Percentiles rank a stretch among this genome's conserved stretches.
Evolutionary conservation across 1,284 basidiomycete genomes (phyloP).

Genomic region (Termitomyces sp.): DNA sequence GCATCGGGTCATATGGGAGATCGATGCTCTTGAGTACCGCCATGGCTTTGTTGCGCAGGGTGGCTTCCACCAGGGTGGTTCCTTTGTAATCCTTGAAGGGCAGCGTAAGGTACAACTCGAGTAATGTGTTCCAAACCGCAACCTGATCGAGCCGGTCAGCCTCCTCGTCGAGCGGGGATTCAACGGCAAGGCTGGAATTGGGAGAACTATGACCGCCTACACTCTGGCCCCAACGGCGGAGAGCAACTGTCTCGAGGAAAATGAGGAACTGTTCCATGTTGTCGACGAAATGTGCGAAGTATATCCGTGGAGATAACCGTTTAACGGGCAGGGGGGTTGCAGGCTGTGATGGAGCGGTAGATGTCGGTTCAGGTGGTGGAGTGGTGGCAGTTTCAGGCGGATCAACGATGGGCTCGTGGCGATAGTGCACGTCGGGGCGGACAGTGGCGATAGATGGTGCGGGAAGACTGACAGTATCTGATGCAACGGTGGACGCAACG

Average conservation of each 20-base stretch:
- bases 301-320: slow-evolving; percentile 78
- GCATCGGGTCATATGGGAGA: slow-evolving; percentile 85
- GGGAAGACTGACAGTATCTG: slow-evolving; percentile 35
- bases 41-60: slow-evolving; percentile 59
- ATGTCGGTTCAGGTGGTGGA: slow-evolving; percentile 22
- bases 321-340: slow-evolving; percentile 29
- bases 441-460: slow-evolving; percentile 48
- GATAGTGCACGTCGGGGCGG: slow-evolving; percentile 35
- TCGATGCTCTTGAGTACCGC: slow-evolving; percentile 55
- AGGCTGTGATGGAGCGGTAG: slow-evolving; percentile 23
- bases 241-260: slow-evolving; percentile 88
- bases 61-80: slow-evolving; percentile 21
- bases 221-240: slow-evolving; percentile 76
- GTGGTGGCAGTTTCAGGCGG: slow-evolving; percentile 24
- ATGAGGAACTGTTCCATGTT: slow-evolving; percentile 79
- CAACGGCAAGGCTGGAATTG: neutral
- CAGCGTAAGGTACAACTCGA: slow-evolving; percentile 86
- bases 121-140: slow-evolving; percentile 92
- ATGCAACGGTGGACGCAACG: slow-evolving; percentile 34
- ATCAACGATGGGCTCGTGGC: slow-evolving; percentile 33
- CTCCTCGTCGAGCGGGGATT: slow-evolving; percentile 40
- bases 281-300: slow-evolving; percentile 94
- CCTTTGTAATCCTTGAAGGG: slow-evolving; percentile 21
- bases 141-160: slow-evolving; percentile 69
- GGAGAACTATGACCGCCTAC: slow-evolving; percentile 38